Percentiles rank a stretch among this genome's conserved stretches.
These are phyloP conservation scores for Mucor circinelloides DNA, from an alignment of 371 early-diverging fungal species.

Conservation along the genomic window DNA sequence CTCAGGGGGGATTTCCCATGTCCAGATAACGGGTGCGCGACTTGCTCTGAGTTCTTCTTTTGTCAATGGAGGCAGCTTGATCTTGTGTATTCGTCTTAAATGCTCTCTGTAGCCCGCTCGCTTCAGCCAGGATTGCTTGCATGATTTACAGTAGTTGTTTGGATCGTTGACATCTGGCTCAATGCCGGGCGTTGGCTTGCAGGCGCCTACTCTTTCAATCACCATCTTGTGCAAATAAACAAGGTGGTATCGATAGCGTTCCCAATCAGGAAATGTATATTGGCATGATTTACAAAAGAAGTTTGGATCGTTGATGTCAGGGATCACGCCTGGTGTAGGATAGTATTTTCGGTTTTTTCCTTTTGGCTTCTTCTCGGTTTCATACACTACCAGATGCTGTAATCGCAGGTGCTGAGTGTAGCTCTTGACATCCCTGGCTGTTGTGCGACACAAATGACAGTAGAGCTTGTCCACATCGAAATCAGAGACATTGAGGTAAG, in stretches of 20 bases:
- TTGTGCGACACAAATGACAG: background rate
- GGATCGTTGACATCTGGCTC: background rate
- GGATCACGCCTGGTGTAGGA: background rate
- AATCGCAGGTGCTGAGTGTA: background rate
- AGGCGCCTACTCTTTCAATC: background rate
- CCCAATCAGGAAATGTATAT: background rate
- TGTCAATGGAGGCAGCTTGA: background rate
- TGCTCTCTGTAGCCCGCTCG: background rate
- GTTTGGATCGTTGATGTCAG: background rate
- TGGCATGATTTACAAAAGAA: background rate
- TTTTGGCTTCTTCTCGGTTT: background rate
- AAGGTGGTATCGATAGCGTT: background rate
- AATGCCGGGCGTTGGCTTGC: background rate
- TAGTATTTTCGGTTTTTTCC: background rate
- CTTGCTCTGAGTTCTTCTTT: background rate
- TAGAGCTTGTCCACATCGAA: background rate
- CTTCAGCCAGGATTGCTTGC: background rate
- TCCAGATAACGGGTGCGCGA: background rate
- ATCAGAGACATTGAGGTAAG: background rate
- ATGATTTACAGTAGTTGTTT: background rate
- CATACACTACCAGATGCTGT: background rate
- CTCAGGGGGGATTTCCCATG: background rate
- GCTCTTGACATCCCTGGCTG: background rate
- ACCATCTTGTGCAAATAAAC: background rate
- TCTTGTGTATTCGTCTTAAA: background rate